Evolutionary conservation across 768 basidiomycete species (phyloP).

Genomic region (Amanita molliuscula): DNA sequence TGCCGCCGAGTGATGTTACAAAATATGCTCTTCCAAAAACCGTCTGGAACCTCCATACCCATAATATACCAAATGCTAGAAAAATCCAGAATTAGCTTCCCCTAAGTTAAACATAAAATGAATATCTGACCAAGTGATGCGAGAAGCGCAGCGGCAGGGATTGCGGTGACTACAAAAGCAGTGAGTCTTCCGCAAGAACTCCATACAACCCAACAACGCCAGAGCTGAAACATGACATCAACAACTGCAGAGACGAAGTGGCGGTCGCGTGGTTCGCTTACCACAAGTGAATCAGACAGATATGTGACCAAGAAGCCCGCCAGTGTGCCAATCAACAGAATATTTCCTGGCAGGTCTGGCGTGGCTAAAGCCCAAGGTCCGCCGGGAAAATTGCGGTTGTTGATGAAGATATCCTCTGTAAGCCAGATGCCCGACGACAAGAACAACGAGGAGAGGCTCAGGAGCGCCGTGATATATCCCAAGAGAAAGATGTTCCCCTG

Average conservation of each 20-base stretch:
- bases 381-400: not conserved
- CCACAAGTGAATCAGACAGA: not conserved
- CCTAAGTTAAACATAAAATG: not conserved
- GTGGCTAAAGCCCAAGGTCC: not conserved
- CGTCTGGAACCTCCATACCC: too few relatives aligned
- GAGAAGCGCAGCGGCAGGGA: too few relatives aligned
- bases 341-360: not conserved
- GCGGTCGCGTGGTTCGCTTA: too few relatives aligned
- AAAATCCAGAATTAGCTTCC: too few relatives aligned
- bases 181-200: too few relatives aligned
- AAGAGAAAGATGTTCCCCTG: not conserved
- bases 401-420: not conserved
- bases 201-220: too few relatives aligned
- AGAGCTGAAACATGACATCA: too few relatives aligned
- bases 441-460: not conserved
- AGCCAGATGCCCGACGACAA: not conserved
- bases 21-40: too few relatives aligned
- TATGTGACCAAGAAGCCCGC: not conserved
- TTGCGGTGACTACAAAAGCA: too few relatives aligned
- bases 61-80: too few relatives aligned
- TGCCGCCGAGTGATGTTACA: too few relatives aligned
- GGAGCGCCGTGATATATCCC: not conserved
- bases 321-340: not conserved
- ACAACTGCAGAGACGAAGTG: conserved; percentile 15
- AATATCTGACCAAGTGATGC: not conserved